Conservation (phyloP, 345 rosid species). For the Sonneratia alba region DNA sequence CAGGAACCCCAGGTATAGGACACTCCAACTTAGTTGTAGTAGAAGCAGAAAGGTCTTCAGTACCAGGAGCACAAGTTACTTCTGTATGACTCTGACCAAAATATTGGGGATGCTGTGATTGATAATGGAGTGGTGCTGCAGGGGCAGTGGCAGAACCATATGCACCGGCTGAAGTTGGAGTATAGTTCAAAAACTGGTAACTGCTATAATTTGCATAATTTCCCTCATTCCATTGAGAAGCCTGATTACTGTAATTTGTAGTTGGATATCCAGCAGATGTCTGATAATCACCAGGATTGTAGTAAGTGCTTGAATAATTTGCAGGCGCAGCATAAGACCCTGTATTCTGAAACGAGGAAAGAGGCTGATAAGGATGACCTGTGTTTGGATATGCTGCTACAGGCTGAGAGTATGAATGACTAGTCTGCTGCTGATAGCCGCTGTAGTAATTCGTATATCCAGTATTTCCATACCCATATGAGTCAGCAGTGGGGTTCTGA, state of each 20-base stretch:
- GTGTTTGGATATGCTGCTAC: constrained; percentile 92
- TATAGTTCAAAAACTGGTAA: constrained; percentile 57
- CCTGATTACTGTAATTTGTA: constrained; percentile 51
- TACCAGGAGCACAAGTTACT: constrained; percentile 98
- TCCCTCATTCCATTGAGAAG: constrained; percentile 49
- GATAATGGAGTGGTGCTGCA: constrained; percentile 52
- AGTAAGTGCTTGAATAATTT: constrained; percentile 93
- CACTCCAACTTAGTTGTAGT: constrained; percentile 44
- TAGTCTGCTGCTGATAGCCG: constrained; percentile 64
- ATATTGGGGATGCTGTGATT: constrained; percentile 78
- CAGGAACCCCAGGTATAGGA: constrained; percentile 41
- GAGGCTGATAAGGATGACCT: constrained; percentile 99
- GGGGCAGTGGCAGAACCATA: constrained; percentile 44
- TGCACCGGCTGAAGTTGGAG: constrained; percentile 41
- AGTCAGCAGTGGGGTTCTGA: constrained; percentile 45
- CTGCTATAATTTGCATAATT: constrained; percentile 54
- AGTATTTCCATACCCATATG: constrained; percentile 59
- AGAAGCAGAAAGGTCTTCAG: constrained; percentile 63
- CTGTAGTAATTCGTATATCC: constrained; percentile 71
- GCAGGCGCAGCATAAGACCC: constrained; percentile 99
- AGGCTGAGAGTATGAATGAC: constrained; percentile 69
- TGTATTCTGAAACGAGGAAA: constrained; percentile 97
- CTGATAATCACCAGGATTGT: constrained; percentile 99
- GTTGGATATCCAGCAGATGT: constrained; percentile 86
- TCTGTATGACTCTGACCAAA: constrained; percentile 58